These are phyloP conservation scores for Solanum dulcamara DNA, from an alignment of 257 asterid genomes.

Conservation along the genomic window DNA sequence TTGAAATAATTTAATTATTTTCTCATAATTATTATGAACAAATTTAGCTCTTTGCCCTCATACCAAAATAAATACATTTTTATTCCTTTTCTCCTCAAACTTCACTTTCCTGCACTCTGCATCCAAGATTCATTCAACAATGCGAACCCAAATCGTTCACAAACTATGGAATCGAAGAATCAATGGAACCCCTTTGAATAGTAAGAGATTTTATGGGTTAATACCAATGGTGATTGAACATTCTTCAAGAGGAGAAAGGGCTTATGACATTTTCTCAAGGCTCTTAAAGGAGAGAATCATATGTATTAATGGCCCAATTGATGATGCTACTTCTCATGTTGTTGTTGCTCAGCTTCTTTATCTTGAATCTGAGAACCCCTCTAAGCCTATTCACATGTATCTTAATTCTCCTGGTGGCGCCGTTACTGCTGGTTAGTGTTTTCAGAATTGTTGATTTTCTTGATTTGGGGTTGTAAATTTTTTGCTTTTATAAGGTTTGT, in stretches of 20 bases:
- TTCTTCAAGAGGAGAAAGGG: constrained; percentile 85
- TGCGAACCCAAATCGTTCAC: not conserved
- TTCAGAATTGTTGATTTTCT: not conserved
- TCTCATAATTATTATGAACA: not conserved
- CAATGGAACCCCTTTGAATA: not conserved
- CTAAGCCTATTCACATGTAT: constrained; percentile 87
- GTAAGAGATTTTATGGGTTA: constrained; percentile 38
- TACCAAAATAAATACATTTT: not conserved
- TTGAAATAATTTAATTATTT: no score
- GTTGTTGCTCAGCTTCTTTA: constrained; percentile 91
- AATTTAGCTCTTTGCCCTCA: not conserved
- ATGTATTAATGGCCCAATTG: constrained; percentile 78
- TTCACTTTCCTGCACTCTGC: not conserved
- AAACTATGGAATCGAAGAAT: not conserved
- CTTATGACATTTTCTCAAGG: constrained; percentile 89
- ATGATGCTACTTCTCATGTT: constrained; percentile 83
- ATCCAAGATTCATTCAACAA: not conserved
- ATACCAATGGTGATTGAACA: constrained; percentile 94
- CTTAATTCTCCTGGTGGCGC: constrained; percentile 97
- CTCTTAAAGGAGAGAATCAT: constrained; percentile 77
- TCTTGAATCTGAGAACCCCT: constrained; percentile 86
- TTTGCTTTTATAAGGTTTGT: not conserved
- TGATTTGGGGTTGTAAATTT: not conserved
- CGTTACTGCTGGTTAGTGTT: constrained; percentile 65
- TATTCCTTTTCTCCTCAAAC: not conserved